Evolutionary conservation across 768 basidiomycete species (phyloP).

Genomic region (Arthromyces matolae): DNA sequence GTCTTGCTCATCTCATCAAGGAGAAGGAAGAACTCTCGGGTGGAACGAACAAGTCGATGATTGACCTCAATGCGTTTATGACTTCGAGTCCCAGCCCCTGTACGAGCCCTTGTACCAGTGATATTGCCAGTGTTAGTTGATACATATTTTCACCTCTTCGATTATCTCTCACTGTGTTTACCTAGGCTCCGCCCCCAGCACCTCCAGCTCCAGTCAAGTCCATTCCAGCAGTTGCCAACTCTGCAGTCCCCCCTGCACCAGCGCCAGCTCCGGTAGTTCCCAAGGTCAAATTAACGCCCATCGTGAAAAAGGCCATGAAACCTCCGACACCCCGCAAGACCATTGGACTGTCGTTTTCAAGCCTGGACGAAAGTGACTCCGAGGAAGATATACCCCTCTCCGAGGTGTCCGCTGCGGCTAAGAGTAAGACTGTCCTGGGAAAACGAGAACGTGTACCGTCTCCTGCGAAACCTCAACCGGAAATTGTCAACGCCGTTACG

Average conservation of each 20-base stretch:
- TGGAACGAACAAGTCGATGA: constrained; percentile 30
- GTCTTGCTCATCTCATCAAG: constrained; percentile 42
- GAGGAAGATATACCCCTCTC: constrained; percentile 18
- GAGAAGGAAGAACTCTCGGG: constrained; percentile 29
- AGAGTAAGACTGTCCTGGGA: constrained; percentile 4
- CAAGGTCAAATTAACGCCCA: neutral
- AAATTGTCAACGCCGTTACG: neutral
- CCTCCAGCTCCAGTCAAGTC: neutral
- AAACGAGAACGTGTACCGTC: constrained; percentile 14
- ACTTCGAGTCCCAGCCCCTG: constrained; percentile 29
- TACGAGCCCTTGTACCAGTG: neutral
- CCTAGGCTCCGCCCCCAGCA: too few species aligned
- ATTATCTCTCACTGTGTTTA: too few species aligned
- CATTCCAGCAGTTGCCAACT: neutral
- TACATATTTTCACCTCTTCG: neutral
- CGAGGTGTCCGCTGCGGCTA: constrained; percentile 3
- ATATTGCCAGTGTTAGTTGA: neutral
- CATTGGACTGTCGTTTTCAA: constrained; percentile 5
- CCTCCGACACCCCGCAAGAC: neutral
- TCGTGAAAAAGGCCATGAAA: neutral
- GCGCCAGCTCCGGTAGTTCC: neutral
- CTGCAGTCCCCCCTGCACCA: neutral
- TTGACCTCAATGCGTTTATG: constrained; percentile 38
- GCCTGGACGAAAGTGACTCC: constrained; percentile 10
- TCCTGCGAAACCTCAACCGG: neutral